Evolutionary conservation across 2,329 filamentous ascomycete species (phyloP).

Genomic region (Fusarium multiceps): DNA sequence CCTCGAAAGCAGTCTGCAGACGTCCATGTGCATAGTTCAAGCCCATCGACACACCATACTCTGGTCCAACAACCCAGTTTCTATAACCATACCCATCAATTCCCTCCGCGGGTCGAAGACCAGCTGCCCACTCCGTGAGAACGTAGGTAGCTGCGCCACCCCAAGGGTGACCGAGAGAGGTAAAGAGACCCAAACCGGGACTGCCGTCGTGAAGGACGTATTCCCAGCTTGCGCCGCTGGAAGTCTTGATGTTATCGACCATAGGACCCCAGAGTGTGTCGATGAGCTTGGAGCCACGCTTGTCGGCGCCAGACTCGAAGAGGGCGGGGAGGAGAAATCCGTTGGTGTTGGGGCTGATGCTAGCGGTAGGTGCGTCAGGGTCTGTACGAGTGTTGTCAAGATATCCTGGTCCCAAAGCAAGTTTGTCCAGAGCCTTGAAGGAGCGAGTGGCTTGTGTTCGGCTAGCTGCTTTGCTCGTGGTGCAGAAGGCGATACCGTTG

Average conservation of each 20-base stretch:
- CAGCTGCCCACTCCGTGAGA: conserved; percentile 9
- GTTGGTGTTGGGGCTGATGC: conserved; percentile 18
- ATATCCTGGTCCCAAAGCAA: conserved; percentile 2
- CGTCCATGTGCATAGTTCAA: not conserved
- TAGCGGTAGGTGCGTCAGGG: not conserved
- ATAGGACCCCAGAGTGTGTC: conserved; percentile 9
- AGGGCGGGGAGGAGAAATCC: conserved; percentile 5
- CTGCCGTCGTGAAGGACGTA: conserved; percentile 1
- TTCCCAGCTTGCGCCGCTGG: conserved; percentile 11
- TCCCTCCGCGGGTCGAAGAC: conserved; percentile 2
- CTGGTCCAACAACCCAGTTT: conserved; percentile 7
- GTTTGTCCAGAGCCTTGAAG: conserved; percentile 2
- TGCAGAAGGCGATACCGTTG: conserved; percentile 3
- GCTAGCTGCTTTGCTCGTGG: not conserved
- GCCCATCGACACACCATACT: conserved; percentile 5
- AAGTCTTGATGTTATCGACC: conserved; percentile 5
- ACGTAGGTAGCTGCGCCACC: conserved; percentile 13
- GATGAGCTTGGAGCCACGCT: not conserved
- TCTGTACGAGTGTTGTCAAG: conserved; percentile 2
- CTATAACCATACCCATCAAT: conserved; percentile 2
- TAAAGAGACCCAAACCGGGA: conserved; percentile 4
- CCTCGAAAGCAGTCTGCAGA: not conserved
- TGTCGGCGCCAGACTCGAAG: not conserved
- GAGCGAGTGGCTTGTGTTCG: not conserved
- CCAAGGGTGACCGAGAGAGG: conserved; percentile 3